Evolutionary conservation across 2,329 filamentous ascomycete species (phyloP).

Genomic region (Cladosporium sp.): DNA sequence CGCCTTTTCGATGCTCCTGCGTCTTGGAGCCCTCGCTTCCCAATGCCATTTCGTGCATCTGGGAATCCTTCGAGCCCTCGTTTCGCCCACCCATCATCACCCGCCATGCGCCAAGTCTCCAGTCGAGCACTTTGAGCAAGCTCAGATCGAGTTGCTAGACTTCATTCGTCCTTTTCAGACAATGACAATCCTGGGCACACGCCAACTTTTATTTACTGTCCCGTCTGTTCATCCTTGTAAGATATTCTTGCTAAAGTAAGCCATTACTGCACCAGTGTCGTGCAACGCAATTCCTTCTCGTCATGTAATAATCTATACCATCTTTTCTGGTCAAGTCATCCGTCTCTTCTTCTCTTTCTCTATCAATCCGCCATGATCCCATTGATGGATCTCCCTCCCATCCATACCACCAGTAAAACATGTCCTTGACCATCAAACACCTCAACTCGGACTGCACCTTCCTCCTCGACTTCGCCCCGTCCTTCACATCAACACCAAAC

Average conservation of each 20-base stretch:
- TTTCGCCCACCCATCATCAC: background rate
- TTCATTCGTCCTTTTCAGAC: background rate
- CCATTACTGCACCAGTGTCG: background rate
- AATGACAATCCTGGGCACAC: background rate
- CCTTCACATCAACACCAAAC: slow-evolving; percentile 26
- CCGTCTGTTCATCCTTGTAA: background rate
- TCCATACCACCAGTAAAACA: slow-evolving; percentile 29
- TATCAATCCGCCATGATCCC: slow-evolving; percentile 8
- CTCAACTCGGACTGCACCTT: slow-evolving; percentile 64
- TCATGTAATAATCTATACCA: background rate
- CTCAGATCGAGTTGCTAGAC: background rate
- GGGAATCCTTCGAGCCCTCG: slow-evolving; percentile 1
- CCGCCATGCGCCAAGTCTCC: background rate
- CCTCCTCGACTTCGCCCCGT: slow-evolving; percentile 58
- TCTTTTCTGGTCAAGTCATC: background rate
- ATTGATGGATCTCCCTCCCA: background rate
- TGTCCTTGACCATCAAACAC: slow-evolving; percentile 62
- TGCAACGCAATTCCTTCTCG: background rate
- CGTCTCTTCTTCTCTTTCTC: background rate
- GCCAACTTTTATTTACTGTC: background rate
- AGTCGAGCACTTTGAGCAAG: background rate
- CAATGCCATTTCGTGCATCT: no score
- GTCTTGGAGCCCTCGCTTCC: no score
- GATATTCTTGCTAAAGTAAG: slow-evolving; percentile 6
- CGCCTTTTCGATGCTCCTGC: no score